These are phyloP conservation scores for Leccinum pseudoinsigne DNA, from an alignment of 1,284 basidiomycete species.

Conservation along the genomic window DNA sequence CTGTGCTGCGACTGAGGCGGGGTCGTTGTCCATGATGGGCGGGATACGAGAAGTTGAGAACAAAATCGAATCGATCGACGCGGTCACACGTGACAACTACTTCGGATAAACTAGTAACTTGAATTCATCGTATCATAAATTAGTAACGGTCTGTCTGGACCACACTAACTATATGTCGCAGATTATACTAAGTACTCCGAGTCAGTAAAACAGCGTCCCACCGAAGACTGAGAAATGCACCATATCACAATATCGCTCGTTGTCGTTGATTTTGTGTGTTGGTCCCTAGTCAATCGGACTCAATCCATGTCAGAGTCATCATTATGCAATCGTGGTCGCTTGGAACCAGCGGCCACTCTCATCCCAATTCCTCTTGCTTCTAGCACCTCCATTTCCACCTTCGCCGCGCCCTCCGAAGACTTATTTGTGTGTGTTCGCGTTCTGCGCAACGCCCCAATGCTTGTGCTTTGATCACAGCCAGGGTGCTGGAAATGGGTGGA, in stretches of 20 bases:
- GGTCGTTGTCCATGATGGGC: slow-evolving; percentile 32
- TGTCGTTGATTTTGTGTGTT: slow-evolving; percentile 10
- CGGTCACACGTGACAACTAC: too few relatives aligned
- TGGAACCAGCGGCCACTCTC: slow-evolving; percentile 48
- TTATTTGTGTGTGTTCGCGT: slow-evolving; percentile 72
- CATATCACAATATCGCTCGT: slow-evolving; percentile 26
- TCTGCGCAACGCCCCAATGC: slow-evolving; percentile 77
- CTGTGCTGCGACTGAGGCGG: slow-evolving; percentile 59
- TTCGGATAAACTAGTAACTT: too few relatives aligned
- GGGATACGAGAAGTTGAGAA: not conserved
- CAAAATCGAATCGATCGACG: too few relatives aligned
- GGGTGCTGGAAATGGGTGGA: slow-evolving; percentile 69
- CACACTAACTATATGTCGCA: slow-evolving; percentile 31
- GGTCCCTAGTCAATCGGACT: too few relatives aligned
- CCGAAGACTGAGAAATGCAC: slow-evolving; percentile 27
- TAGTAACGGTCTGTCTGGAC: too few relatives aligned
- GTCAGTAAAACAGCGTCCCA: slow-evolving; percentile 35
- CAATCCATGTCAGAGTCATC: slow-evolving; percentile 39
- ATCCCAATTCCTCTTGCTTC: slow-evolving; percentile 74
- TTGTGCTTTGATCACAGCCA: slow-evolving; percentile 85
- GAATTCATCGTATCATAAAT: too few relatives aligned
- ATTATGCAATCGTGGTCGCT: slow-evolving; percentile 54
- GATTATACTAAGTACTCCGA: slow-evolving; percentile 27
- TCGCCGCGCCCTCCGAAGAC: slow-evolving; percentile 67
- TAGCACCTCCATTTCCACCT: slow-evolving; percentile 74